A percentile compares a stretch with the other conserved stretches of the same genome.
Evolutionary conservation across 805 yeast species (phyloP).

Genomic region (Suhomyces faveliae): DNA sequence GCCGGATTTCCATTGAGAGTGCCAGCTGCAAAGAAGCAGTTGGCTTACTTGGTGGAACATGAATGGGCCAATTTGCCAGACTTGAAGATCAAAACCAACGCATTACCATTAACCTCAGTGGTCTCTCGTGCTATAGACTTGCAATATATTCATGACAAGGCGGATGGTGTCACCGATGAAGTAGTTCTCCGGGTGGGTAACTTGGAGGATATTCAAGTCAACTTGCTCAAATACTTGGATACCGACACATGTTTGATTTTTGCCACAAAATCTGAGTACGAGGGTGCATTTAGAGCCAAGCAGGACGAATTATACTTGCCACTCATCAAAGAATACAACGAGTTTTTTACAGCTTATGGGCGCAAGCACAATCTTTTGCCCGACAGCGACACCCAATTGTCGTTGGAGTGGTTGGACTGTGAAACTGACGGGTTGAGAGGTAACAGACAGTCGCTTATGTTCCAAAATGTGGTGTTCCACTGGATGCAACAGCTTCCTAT

Average conservation of each 20-base stretch:
- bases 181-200: constrained; percentile 61
- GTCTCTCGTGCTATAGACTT: constrained; percentile 86
- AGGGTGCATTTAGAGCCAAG: constrained; percentile 74
- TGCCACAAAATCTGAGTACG: constrained; percentile 77
- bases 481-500: constrained; percentile 64
- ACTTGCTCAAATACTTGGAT: constrained; percentile 78
- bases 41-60: constrained; percentile 75
- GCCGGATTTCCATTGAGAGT: constrained; percentile 67
- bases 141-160: constrained; percentile 32
- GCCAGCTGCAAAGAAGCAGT: constrained; percentile 54
- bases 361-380: constrained; percentile 25
- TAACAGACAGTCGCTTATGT: constrained; percentile 62
- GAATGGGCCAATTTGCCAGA: constrained; percentile 83
- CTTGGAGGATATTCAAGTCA: constrained; percentile 53
- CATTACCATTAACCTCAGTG: constrained; percentile 84
- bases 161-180: constrained; percentile 41
- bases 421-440: constrained; percentile 82
- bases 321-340: constrained; percentile 64
- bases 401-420: constrained; percentile 67
- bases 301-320: constrained; percentile 81
- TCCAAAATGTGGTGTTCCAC: constrained; percentile 57
- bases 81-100: constrained; percentile 66
- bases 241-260: constrained; percentile 91
- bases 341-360: constrained; percentile 47
- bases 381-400: constrained; percentile 25